Percentiles rank a stretch among this genome's conserved stretches.
Evolutionary conservation across 2,329 filamentous ascomycete genomes (phyloP).

Genomic region (Aspergillus tamarii): DNA sequence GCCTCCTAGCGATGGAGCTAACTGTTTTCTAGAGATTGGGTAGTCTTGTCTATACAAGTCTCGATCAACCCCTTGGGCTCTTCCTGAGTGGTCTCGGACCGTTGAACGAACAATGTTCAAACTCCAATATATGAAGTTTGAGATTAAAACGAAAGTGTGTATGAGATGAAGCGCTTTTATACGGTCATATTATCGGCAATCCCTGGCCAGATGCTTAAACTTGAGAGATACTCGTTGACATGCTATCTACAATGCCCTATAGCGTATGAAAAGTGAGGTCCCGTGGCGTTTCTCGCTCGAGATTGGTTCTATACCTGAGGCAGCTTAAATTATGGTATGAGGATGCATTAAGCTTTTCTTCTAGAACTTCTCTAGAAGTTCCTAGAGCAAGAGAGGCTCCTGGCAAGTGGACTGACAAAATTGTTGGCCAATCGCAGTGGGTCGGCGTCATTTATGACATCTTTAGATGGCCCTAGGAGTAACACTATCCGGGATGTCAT

Average conservation of each 20-base stretch:
- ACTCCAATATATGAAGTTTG: neutral
- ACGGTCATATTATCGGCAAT: neutral
- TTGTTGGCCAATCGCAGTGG: neutral
- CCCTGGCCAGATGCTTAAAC: neutral
- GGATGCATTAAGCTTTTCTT: conserved; percentile 1
- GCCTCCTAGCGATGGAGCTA: neutral
- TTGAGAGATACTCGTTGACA: neutral
- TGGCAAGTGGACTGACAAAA: neutral
- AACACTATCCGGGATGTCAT: neutral
- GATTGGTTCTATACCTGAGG: neutral
- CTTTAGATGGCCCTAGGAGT: neutral
- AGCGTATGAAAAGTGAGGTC: neutral
- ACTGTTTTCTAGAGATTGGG: neutral
- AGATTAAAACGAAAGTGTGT: neutral
- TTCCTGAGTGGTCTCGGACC: neutral
- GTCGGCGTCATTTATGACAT: neutral
- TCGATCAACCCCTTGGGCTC: neutral
- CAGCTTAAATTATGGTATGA: neutral
- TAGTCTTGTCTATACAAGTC: neutral
- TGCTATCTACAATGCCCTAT: neutral
- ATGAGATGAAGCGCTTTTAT: neutral
- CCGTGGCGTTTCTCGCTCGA: neutral
- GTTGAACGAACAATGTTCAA: neutral
- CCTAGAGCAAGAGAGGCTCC: neutral
- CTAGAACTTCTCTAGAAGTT: conserved; percentile 1